Percentiles rank a stretch among this genome's conserved stretches.
Evolutionary conservation across 257 asterid genomes (phyloP).

Genomic region (Gentiana straminea): DNA sequence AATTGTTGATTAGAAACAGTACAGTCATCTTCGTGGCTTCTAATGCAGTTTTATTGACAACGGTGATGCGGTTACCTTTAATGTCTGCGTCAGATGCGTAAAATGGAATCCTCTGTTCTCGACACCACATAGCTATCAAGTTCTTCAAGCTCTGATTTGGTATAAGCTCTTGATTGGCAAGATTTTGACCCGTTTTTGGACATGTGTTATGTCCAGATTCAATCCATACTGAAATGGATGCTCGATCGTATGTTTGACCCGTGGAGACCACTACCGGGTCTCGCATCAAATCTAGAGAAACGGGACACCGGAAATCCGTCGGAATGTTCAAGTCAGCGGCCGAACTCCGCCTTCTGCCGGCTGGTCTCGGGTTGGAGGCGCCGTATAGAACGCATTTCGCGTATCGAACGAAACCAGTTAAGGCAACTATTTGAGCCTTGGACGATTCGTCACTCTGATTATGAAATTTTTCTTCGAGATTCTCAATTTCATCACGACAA

Average conservation of each 20-base stretch:
- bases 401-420: conserved; percentile 77
- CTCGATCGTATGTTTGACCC: conserved; percentile 76
- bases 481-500: conserved; percentile 62
- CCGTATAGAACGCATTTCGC: conserved; percentile 87
- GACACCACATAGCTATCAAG: conserved; percentile 75
- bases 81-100: conserved; percentile 34
- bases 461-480: conserved; percentile 56
- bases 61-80: conserved; percentile 10
- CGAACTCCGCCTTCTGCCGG: conserved; percentile 37
- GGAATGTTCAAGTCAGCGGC: conserved; percentile 45
- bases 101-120: conserved; percentile 66
- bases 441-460: conserved; percentile 47
- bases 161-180: conserved; percentile 50
- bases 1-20: conserved; percentile 46
- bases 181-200: conserved; percentile 72
- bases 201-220: conserved; percentile 84
- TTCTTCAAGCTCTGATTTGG: conserved; percentile 59
- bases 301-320: conserved; percentile 77
- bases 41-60: conserved; percentile 53
- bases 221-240: conserved; percentile 56
- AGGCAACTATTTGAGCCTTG: conserved; percentile 45
- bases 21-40: conserved; percentile 79
- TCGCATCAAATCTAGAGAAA: conserved; percentile 64
- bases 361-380: conserved; percentile 47
- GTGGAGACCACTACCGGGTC: conserved; percentile 89